Base-by-base conservation (phyloP, 495 filamentous ascomycete species). In the Xylona heveae region DNA sequence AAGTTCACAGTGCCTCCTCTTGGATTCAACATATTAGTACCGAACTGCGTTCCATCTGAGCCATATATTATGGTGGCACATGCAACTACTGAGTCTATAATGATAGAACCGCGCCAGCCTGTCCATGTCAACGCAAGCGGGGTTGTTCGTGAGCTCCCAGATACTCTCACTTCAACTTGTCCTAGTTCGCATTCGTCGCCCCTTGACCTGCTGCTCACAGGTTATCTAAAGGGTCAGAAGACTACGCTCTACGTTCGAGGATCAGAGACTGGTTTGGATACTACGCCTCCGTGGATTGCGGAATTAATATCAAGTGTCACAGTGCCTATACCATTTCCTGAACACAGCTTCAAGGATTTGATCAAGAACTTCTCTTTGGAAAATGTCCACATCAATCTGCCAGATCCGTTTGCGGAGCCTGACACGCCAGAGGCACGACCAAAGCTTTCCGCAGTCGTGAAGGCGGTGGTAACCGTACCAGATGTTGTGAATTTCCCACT, bases 361-460 rank as follows among this genome's bases (percentile, higher is more conserved):
- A 72, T 97, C 47, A 73, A 70, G 35, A 83, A 81, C 34, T 91
- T 97, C 48, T 74, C 77, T 20, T 57, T 93, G 42, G 64, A 69
- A 1, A 65, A 92, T 47, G 79, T 85, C 6, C 68, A 82, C 42
- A 88, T 97, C 49, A 66, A 59, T 19, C 54, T 97, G 26, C 88
- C 88, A 1, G 61, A 78, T 42, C 74, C 74, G 9, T 64, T 71
- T 30, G 79, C 79, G 10, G 66, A 77, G 1, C 78, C 81, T 1
- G 68, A 63, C 33, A 64, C 74, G n/a, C 76, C 79, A 2, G 66
- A 74, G 17, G 58, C 77, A 0, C 64, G 74, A 35, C 82, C 82
- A 5, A 66, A 62, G 24, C 66, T 97, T 2, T 90, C 79, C 25
- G 84, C 83, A 2, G 63, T 72, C 24, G 75, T 93, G 16, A 58